Evolutionary conservation across 495 filamentous ascomycete species (phyloP).

Genomic region (Pseudomonodictys pantanalensis): DNA sequence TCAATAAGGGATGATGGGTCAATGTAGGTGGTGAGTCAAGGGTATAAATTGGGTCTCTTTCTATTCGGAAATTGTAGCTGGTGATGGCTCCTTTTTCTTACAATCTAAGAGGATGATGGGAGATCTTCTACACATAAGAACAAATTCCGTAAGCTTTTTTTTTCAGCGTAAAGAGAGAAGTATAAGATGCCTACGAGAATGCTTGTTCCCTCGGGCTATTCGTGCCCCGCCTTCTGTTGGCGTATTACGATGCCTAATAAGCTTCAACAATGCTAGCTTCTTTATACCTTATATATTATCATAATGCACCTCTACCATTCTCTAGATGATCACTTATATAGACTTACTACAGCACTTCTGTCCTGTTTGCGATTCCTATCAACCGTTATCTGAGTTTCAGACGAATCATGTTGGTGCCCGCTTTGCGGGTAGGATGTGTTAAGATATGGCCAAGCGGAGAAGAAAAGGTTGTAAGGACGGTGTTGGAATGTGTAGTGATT

Average conservation of each 20-base stretch:
- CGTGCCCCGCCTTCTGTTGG: slow-evolving; percentile 1
- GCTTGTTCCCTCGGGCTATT: slow-evolving; percentile 1
- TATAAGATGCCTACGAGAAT: slow-evolving; percentile 6
- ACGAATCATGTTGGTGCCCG: too few relatives aligned
- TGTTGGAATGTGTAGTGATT: too few relatives aligned
- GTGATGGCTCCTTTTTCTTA: slow-evolving; percentile 4
- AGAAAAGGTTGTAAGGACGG: too few relatives aligned
- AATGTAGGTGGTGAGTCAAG: slow-evolving; percentile 3
- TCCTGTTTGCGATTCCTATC: too few relatives aligned
- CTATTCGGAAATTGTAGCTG: slow-evolving; percentile 6
- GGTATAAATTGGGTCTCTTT: slow-evolving; percentile 4
- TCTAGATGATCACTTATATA: too few relatives aligned
- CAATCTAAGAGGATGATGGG: slow-evolving; percentile 3
- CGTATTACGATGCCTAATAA: slow-evolving; percentile 7
- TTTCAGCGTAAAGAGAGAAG: slow-evolving; percentile 2
- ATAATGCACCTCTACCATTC: too few relatives aligned
- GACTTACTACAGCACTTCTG: too few relatives aligned
- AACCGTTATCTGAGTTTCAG: too few relatives aligned
- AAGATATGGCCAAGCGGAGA: too few relatives aligned
- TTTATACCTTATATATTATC: too few relatives aligned
- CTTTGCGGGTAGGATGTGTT: too few relatives aligned
- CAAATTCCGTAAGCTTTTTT: slow-evolving; percentile 4
- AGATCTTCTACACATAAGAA: background rate
- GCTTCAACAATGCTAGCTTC: slow-evolving; percentile 1
- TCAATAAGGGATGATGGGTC: slow-evolving; percentile 1